These are phyloP conservation scores for Chrysoporthe puriensis DNA, from an alignment of 2,329 filamentous ascomycete genomes.

Conservation along the genomic window DNA sequence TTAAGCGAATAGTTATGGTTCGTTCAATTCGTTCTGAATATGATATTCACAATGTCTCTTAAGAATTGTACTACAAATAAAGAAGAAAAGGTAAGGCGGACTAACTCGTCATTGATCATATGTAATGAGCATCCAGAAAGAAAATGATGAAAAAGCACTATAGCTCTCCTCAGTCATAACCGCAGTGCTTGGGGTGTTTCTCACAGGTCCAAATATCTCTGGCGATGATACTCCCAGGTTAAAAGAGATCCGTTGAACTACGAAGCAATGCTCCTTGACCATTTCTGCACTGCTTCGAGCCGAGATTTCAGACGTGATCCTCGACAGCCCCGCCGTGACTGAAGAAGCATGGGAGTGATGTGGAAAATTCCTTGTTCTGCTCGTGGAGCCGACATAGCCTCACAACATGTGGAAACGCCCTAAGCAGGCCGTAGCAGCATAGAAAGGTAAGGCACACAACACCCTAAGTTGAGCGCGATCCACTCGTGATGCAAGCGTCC, in stretches of 20 bases:
- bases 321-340: background rate
- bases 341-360: background rate
- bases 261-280: background rate
- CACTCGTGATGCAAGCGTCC: background rate
- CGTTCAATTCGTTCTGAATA: background rate
- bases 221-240: background rate
- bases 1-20: background rate
- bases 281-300: background rate
- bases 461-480: background rate
- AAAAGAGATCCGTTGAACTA: background rate
- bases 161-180: background rate
- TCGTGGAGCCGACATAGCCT: background rate
- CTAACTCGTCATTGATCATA: no score
- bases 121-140: background rate
- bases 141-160: background rate
- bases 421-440: background rate
- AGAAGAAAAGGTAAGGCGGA: no score
- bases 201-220: background rate
- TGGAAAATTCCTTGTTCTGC: background rate
- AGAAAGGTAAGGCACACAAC: background rate
- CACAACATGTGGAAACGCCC: background rate
- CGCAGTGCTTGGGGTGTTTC: background rate
- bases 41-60: background rate
- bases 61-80: background rate
- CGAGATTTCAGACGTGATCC: background rate